Conservation (phyloP, 257 asterid genomes). For the Leonotis leonurus region DNA sequence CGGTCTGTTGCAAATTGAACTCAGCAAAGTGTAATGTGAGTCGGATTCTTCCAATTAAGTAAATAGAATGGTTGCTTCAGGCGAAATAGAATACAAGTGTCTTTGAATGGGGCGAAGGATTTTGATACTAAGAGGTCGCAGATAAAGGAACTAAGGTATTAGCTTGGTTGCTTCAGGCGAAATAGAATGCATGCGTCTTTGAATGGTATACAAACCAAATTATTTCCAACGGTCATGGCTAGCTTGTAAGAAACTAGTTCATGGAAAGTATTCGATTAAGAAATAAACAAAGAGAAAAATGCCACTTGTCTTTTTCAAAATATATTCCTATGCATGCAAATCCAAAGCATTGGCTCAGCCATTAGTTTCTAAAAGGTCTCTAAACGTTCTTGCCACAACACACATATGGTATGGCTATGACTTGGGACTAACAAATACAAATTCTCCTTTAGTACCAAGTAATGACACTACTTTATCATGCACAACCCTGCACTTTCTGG, state of each 20-base stretch:
- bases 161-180: background rate
- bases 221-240: background rate
- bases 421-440: background rate
- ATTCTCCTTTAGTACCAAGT: background rate
- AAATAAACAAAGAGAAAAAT: background rate
- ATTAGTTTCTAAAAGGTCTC: background rate
- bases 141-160: background rate
- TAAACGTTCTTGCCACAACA: background rate
- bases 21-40: background rate
- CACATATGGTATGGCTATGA: background rate
- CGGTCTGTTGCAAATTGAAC: background rate
- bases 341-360: background rate
- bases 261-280: background rate
- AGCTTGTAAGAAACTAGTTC: background rate
- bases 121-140: background rate
- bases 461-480: background rate
- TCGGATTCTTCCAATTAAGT: constrained; percentile 7
- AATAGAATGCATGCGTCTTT: background rate
- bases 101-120: background rate
- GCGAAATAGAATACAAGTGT: background rate
- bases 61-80: too few relatives aligned
- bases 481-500: background rate
- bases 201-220: background rate
- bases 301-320: too few relatives aligned
- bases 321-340: too few relatives aligned